Base-by-base conservation (phyloP, 2,329 filamentous ascomycete species). In the Colletotrichum ledebouriae region DNA sequence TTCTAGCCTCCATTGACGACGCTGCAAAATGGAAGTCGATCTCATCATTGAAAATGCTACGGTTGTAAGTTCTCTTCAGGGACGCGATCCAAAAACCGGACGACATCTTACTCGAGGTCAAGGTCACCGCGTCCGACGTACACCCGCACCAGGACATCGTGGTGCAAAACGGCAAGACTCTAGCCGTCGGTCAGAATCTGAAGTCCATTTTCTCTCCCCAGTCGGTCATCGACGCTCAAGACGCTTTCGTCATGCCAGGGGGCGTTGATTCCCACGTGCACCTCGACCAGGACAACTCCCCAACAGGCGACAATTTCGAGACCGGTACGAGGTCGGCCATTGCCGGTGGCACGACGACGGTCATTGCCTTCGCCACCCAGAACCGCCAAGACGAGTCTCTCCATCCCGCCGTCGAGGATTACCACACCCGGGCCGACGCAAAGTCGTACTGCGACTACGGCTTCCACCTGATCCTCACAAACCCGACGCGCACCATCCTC, bases 341-440 rank as follows among this genome's bases (percentile, higher is more conserved):
- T 60, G 86, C 85, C 2, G 87, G 87, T 9, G 87, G 87, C 25
- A 89, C 83, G 4, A 90, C 87, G 0, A 89, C 87, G 0, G 79
- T 89, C 13, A 76, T 89, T 7, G 80, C 86, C 0, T 89, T 90
- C 74, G 87, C 87, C 0, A 82, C 83, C 4, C 86, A 89, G 73
- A 77, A 79, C 44, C 83, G 82, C n/a, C 71, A 75, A 2, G 78
- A 85, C 15, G 76, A 78, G 6, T 83, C 80, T 2, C 75, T 88
- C 2, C 75, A 84, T 20, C 76, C 80, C 1, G 82, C 82, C 0
- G 73, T 89, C 2, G 75, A 80, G 53, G 78, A 81, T n/a, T 84
- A 86, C 57, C 83, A 87, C 63, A 73, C 73, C 4, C 78, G 80
- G 17, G 82, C 86, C 0, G 71, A 66, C 2, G 79, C 76, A 13